Evolutionary conservation across 352 stramenopile species (phyloP).

Genomic region (Elongisporangium anandrum): DNA sequence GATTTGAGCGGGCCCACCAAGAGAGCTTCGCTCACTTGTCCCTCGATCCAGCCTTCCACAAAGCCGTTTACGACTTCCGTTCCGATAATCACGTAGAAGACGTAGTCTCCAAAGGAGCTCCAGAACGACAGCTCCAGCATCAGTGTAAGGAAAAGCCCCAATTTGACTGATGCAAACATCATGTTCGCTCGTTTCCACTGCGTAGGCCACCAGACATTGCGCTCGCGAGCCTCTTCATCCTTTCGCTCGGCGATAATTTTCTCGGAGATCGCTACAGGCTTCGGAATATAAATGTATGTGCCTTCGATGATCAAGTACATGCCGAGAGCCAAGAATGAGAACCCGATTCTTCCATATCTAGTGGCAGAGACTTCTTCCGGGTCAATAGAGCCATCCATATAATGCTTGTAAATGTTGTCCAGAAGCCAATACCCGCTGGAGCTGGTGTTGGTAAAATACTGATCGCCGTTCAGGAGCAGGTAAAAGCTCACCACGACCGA

Average conservation of each 20-base stretch:
- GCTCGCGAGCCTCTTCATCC: constrained; percentile 54
- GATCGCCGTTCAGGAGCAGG: constrained; percentile 57
- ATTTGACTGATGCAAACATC: constrained; percentile 90
- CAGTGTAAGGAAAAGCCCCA: constrained; percentile 91
- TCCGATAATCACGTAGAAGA: constrained; percentile 95
- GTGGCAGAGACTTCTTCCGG: constrained; percentile 57
- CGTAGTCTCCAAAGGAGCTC: constrained; percentile 92
- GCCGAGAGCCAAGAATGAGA: constrained; percentile 92
- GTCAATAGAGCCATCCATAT: constrained; percentile 82
- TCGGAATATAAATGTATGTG: constrained; percentile 91
- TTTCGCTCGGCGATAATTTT: constrained; percentile 84
- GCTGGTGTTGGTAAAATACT: constrained; percentile 21
- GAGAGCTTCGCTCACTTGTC: constrained; percentile 89
- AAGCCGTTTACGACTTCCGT: constrained; percentile 89
- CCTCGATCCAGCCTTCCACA: constrained; percentile 88
- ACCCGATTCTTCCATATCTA: constrained; percentile 85
- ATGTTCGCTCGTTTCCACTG: constrained; percentile 96
- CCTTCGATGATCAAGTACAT: constrained; percentile 84
- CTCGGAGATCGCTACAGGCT: constrained; percentile 87
- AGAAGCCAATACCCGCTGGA: constrained; percentile 71
- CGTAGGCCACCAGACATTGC: constrained; percentile 86
- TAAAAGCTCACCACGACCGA: constrained; percentile 66
- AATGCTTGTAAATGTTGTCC: constrained; percentile 82
- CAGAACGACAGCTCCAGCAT: constrained; percentile 97
- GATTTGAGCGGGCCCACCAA: constrained; percentile 89